phyloP scores from a whole-genome alignment of 2,329 filamentous ascomycete species.

The Xylariaceae sp. region DNA sequence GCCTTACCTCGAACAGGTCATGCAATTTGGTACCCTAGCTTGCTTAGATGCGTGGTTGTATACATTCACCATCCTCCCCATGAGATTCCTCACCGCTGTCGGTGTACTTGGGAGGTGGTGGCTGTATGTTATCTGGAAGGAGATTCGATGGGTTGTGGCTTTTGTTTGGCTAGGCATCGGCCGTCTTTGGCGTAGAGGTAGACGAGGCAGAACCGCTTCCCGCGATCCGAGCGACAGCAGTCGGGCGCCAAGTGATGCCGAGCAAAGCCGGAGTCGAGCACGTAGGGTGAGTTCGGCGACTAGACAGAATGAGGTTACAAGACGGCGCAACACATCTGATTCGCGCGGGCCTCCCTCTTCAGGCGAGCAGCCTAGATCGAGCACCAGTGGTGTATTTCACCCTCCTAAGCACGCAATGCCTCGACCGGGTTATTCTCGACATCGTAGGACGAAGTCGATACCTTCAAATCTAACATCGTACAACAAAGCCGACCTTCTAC shows the following conservation, averaged over 20 bases:
- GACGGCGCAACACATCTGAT: conserved; percentile 24
- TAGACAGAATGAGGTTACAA: conserved; percentile 17
- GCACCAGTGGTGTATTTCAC: conserved; percentile 25
- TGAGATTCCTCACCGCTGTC: conserved; percentile 78
- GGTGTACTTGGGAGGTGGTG: conserved; percentile 75
- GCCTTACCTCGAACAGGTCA: conserved; percentile 71
- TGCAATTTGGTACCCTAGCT: conserved; percentile 82
- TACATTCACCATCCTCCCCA: conserved; percentile 88
- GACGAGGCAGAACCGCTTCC: conserved; percentile 39
- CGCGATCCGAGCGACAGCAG: conserved; percentile 24
- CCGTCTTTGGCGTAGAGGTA: conserved; percentile 64
- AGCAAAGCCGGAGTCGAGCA: conserved; percentile 36
- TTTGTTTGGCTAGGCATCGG: conserved; percentile 79
- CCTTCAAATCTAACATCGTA: conserved; percentile 80
- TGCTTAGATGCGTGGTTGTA: conserved; percentile 96
- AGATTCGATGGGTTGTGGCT: conserved; percentile 62
- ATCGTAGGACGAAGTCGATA: conserved; percentile 73
- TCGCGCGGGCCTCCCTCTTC: conserved; percentile 7
- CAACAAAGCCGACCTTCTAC: conserved; percentile 92
- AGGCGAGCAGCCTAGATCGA: conserved; percentile 22
- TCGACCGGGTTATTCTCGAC: conserved; percentile 40
- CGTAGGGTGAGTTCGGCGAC: conserved; percentile 17
- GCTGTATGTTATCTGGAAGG: conserved; percentile 64
- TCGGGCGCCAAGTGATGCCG: conserved; percentile 31
- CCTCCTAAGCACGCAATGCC: conserved; percentile 33